phyloP scores from a whole-genome alignment of 495 filamentous ascomycete species.

The Trichocladium uniseriatum region DNA sequence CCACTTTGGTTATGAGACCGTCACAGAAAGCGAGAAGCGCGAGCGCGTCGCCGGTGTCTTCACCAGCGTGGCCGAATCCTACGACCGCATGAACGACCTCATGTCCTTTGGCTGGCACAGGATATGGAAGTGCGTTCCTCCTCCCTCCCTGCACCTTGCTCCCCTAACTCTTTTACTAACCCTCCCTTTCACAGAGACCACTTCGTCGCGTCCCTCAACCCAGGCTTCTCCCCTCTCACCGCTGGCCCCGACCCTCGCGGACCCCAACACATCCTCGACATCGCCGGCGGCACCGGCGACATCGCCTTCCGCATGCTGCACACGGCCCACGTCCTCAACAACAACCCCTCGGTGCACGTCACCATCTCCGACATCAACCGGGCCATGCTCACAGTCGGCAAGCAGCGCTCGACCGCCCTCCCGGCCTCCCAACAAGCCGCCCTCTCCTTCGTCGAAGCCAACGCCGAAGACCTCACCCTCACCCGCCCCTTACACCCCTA shows the following conservation, averaged over 20 bases:
- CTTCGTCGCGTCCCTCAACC: constrained; percentile 87
- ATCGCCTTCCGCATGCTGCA: constrained; percentile 96
- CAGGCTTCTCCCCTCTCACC: constrained; percentile 57
- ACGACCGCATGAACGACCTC: constrained; percentile 97
- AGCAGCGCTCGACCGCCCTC: constrained; percentile 51
- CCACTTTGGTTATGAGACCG: constrained; percentile 88
- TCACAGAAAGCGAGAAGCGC: constrained; percentile 70
- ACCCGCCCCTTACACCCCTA: constrained; percentile 16
- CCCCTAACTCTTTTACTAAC: too few relatives aligned
- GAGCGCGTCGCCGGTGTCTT: constrained; percentile 72
- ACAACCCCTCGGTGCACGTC: constrained; percentile 66
- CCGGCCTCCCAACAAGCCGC: constrained; percentile 37
- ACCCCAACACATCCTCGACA: constrained; percentile 75
- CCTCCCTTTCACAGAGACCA: constrained; percentile 51
- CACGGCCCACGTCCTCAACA: constrained; percentile 74
- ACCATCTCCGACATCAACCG: constrained; percentile 94
- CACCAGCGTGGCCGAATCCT: constrained; percentile 83
- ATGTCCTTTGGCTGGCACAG: constrained; percentile 97
- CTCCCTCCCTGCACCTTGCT: neutral
- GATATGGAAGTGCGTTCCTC: constrained; percentile 65
- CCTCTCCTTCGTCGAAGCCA: constrained; percentile 76
- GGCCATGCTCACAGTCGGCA: constrained; percentile 82
- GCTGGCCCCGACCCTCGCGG: constrained; percentile 25
- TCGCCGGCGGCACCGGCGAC: constrained; percentile 94
- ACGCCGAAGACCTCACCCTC: constrained; percentile 63